Evolutionary conservation across 306 rosid species (phyloP), one percentile per base, ranked within the genome.

Genomic region (Carpinus fangiana): DNA sequence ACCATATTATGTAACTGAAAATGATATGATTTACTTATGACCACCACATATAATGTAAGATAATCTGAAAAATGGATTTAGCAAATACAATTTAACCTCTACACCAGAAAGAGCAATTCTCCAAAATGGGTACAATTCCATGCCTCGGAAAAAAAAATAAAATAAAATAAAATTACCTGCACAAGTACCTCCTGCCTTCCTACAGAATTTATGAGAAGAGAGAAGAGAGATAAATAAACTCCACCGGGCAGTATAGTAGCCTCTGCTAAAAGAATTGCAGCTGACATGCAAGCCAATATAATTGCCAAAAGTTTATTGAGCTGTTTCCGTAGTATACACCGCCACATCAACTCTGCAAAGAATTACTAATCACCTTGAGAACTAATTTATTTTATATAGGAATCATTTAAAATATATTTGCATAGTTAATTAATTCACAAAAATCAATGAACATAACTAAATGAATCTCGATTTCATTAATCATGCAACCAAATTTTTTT

Each of bases 221-320:
- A 94, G 82, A 94, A 92, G 67, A 94, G 91, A 73, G 97, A 94
- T 80, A 94, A 76, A 85, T 94, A 90, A 62, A 92, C 90, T 73
- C 87, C 87, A 75, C 82, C 85, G 16, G 94, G 90, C 72, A 92
- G 91, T 70, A 92, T 88, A 59, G 97, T 94, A 73, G 97, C 98
- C 87, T 94, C 98, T 8, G 98, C 98, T 85, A 92, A 75, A 79
- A 94, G 90, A 88, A 92, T 89, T 65, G 96, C 93, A 73, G 79
- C 87, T 4, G 98, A 92, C 88, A 94, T 89, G 84, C 82, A 79
- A 20, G 96, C 88, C 70, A 94, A 86, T 55, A 83, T 75, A 72
- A 94, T 72, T 45, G 96, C 96, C 89, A 89, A 81, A 55, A 83
- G 87, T 88, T 84, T 94, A 87, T 90, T 65, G 47, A 90, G 82